Percentiles rank a stretch among this genome's conserved stretches.
Evolutionary conservation across 2,329 filamentous ascomycete genomes (phyloP).

Genomic region (Pseudocercospora crystallina): DNA sequence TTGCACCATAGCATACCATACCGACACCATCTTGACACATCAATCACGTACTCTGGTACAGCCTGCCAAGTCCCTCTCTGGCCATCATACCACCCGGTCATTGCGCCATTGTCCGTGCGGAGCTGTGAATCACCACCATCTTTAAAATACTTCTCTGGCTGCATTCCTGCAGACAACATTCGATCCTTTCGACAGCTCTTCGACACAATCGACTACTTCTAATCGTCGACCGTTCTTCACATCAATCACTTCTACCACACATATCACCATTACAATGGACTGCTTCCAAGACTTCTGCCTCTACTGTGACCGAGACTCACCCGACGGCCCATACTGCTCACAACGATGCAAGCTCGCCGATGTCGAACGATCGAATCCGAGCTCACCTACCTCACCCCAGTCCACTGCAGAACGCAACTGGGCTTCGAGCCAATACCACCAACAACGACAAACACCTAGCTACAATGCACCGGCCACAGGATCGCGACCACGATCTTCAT

Average conservation of each 20-base stretch:
- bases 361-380: constrained; percentile 63
- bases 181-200: background rate
- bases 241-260: constrained; percentile 4
- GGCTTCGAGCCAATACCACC: constrained; percentile 32
- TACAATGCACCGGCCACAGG: constrained; percentile 14
- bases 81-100: constrained; percentile 21
- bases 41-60: constrained; percentile 4
- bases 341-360: constrained; percentile 88
- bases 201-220: background rate
- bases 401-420: constrained; percentile 12
- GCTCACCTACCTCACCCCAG: constrained; percentile 45
- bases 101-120: constrained; percentile 28
- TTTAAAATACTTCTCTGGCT: constrained; percentile 17
- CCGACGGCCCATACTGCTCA: constrained; percentile 83
- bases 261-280: constrained; percentile 41
- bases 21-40: constrained; percentile 5
- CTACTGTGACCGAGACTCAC: constrained; percentile 86
- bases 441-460: constrained; percentile 28
- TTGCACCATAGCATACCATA: constrained; percentile 11
- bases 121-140: constrained; percentile 15
- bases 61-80: constrained; percentile 10
- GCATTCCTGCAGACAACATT: constrained; percentile 1
- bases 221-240: background rate
- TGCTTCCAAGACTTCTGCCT: constrained; percentile 95
- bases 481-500: constrained; percentile 22